Evolutionary conservation across 2,329 filamentous ascomycete genomes (phyloP).

Genomic region (Colletotrichum chrysophilum): DNA sequence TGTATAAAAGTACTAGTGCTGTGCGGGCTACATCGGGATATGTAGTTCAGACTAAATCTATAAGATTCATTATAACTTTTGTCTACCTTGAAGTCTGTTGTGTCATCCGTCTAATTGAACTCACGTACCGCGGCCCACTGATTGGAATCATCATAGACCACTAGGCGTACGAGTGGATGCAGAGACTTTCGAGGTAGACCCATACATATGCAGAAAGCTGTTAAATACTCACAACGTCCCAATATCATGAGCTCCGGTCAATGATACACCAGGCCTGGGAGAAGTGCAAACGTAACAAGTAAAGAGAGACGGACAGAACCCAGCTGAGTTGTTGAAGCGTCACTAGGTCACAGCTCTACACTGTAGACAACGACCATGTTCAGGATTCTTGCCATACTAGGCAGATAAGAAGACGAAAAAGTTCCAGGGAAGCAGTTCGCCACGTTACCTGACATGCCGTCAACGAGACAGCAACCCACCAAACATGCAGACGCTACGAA

Average conservation of each 20-base stretch:
- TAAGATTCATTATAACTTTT: background rate
- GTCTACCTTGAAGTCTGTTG: background rate
- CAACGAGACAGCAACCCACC: background rate
- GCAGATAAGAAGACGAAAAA: background rate
- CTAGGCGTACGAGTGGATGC: no score
- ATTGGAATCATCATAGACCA: no score
- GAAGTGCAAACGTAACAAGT: background rate
- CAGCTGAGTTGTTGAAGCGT: background rate
- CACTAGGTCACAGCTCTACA: background rate
- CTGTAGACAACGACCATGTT: fast-evolving
- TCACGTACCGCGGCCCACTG: no score
- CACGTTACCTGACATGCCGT: background rate
- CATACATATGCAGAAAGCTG: fast-evolving
- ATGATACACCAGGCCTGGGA: no score
- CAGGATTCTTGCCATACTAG: background rate
- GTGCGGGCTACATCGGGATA: background rate
- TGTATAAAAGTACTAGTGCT: background rate
- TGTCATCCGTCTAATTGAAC: no score
- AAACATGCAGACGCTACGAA: background rate
- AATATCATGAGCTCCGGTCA: background rate
- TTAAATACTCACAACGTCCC: background rate
- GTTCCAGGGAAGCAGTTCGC: background rate
- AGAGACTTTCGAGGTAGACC: background rate
- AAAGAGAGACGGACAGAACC: background rate
- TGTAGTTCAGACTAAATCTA: background rate